Evolutionary conservation across 225 moss, liverwort and hornwort genomes (phyloP).

Genomic region (Asterella californica): DNA sequence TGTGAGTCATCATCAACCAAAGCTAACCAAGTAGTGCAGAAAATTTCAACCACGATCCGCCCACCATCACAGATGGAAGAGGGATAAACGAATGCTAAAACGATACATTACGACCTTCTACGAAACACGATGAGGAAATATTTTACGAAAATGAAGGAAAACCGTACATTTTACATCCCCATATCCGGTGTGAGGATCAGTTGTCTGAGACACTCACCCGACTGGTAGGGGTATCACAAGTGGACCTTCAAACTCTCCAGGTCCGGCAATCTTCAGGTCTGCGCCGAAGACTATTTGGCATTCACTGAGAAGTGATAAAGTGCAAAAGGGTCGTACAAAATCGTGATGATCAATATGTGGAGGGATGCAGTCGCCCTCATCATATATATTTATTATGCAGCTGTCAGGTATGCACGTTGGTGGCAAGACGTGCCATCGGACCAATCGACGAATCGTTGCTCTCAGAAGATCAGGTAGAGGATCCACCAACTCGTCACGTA

Average conservation of each 20-base stretch:
- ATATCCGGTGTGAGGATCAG: neutral
- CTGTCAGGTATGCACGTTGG: slow-evolving; percentile 69
- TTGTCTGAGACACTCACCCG: slow-evolving; percentile 47
- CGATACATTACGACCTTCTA: too few species aligned
- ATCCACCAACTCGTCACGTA: slow-evolving; percentile 63
- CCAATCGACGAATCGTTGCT: slow-evolving; percentile 58
- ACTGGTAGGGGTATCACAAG: slow-evolving; percentile 64
- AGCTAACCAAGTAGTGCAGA: neutral
- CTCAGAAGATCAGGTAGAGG: slow-evolving; percentile 60
- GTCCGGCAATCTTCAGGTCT: slow-evolving; percentile 56
- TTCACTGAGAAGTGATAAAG: slow-evolving; percentile 77
- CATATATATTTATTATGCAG: slow-evolving; percentile 88
- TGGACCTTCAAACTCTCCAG: slow-evolving; percentile 64
- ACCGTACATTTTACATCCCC: too few species aligned
- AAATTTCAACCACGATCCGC: too few species aligned
- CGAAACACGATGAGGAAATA: too few species aligned
- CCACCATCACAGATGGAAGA: too few species aligned
- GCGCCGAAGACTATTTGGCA: slow-evolving; percentile 76
- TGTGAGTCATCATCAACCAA: neutral
- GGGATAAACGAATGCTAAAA: too few species aligned
- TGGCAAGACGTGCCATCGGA: slow-evolving; percentile 73
- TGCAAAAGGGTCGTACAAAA: slow-evolving; percentile 83
- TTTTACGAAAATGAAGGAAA: too few species aligned
- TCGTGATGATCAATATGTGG: slow-evolving; percentile 95
- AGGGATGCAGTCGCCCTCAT: slow-evolving; percentile 83